Evolutionary conservation across 2,329 filamentous ascomycete species (phyloP), one percentile per base, ranked within the genome.

Genomic region (Tolypocladium nubicola): DNA sequence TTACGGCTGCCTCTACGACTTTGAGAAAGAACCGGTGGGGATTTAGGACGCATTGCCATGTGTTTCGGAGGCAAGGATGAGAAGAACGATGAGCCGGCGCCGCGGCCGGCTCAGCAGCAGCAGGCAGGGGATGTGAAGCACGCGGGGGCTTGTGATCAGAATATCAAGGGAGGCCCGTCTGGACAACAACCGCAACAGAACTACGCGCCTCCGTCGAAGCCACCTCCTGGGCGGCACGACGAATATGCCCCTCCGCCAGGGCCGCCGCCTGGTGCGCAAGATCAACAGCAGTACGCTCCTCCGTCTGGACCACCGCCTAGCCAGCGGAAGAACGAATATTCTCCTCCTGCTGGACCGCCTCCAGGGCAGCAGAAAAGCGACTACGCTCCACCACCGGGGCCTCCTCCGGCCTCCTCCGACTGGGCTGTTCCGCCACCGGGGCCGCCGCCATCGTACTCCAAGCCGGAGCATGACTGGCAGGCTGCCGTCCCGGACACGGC

Each of bases 401-500:
- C 68, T 9, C 70, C 70, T 37, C 70, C 68, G 1, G 49, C 57
- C 4, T 55, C 57, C 23, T 56, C 57, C 16, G 63, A 66, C 41
- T 67, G 64, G 63, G 71, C 67, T 23, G 66, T 66, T 10, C 72
- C 75, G 35, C 75, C 75, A 1, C 63, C 71, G 0, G 72, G 72
- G 0, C 71, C 67, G 6, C 66, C 72, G 30, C 68, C 70, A 8
- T 57, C 62, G 21, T 59, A 58, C 52, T 59, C 63, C 40, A 63
- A 65, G 52, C 60, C 62, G 5, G 68, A 83, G 63, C 87, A 90
- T 67, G 83, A 88, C 71, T 91, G 88, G 88, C 78, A 85, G 62
- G 67, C 79, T 8, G 81, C 85, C 3, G 86, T 90, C 1, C 87
- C 88, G 0, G 88, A 91, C 68, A 90, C 83, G 1, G 77, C 86